Conservation (phyloP, 495 filamentous ascomycete species). For the Hypomontagnella submonticulosa region DNA sequence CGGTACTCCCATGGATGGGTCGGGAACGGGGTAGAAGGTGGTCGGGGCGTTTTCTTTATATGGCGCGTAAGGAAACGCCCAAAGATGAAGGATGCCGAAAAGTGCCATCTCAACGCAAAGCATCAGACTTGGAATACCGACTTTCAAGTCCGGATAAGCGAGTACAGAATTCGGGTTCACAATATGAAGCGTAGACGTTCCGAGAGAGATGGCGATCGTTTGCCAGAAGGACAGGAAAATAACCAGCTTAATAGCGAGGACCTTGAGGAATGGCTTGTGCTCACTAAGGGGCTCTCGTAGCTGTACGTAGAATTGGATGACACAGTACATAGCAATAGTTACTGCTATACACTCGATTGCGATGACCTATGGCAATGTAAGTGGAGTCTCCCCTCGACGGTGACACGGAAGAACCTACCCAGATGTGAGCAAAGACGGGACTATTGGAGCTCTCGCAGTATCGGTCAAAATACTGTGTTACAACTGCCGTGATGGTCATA, state of each 20-base stretch:
- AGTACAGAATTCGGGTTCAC: conserved; percentile 71
- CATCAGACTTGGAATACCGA: conserved; percentile 81
- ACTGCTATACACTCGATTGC: conserved; percentile 78
- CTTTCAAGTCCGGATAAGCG: conserved; percentile 77
- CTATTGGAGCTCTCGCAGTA: conserved; percentile 85
- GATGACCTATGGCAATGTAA: conserved; percentile 62
- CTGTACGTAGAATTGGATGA: conserved; percentile 91
- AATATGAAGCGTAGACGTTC: conserved; percentile 69
- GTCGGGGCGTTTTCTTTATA: conserved; percentile 63
- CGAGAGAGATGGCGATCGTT: conserved; percentile 73
- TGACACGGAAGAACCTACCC: conserved; percentile 64
- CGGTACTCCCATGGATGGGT: conserved; percentile 38
- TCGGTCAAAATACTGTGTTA: conserved; percentile 71
- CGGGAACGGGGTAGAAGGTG: conserved; percentile 50
- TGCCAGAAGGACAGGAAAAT: conserved; percentile 98
- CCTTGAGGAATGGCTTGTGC: conserved; percentile 81
- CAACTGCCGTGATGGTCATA: conserved; percentile 82
- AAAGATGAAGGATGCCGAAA: conserved; percentile 82
- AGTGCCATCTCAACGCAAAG: conserved; percentile 90
- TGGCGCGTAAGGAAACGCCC: conserved; percentile 80
- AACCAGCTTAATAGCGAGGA: conserved; percentile 89
- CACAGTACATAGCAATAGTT: conserved; percentile 88
- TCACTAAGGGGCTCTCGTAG: conserved; percentile 73
- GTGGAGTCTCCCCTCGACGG: conserved; percentile 24
- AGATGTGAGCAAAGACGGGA: conserved; percentile 84